Evolutionary conservation across 176 grass and related monocot genomes (phyloP).

Genomic region (Carex scoparia): DNA sequence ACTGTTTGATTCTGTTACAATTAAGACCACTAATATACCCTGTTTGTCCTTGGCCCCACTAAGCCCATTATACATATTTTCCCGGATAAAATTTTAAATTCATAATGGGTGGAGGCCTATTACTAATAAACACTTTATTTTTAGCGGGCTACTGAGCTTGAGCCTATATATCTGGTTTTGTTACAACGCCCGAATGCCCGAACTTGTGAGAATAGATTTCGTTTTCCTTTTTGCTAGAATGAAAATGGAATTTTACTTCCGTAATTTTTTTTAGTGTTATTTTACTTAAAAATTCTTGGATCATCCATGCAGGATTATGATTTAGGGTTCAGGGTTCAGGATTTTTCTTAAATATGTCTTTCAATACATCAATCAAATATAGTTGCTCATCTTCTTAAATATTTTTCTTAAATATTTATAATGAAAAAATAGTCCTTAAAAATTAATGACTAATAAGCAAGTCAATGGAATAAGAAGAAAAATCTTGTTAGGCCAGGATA

Average conservation of each 20-base stretch:
- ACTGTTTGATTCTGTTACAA: no score
- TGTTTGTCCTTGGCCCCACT: not conserved
- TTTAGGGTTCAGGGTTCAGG: no score
- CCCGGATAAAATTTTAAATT: not conserved
- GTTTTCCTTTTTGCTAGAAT: not conserved
- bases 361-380: no score
- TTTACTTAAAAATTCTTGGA: no score
- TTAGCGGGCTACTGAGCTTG: not conserved
- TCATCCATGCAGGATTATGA: not conserved
- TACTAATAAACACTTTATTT: not conserved
- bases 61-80: not conserved
- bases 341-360: no score
- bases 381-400: no score
- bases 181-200: not conserved
- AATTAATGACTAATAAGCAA: no score
- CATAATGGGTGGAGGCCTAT: not conserved
- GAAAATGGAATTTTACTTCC: no score
- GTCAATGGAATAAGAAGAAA: not conserved
- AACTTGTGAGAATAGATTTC: not conserved
- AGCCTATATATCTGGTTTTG: not conserved
- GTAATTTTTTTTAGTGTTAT: no score
- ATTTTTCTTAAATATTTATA: no score
- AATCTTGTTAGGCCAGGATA: not conserved
- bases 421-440: no score
- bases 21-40: no score